Evolutionary conservation across 306 rosid genomes (phyloP), one percentile per base, ranked within the genome.

Genomic region (Medicago arabica): DNA sequence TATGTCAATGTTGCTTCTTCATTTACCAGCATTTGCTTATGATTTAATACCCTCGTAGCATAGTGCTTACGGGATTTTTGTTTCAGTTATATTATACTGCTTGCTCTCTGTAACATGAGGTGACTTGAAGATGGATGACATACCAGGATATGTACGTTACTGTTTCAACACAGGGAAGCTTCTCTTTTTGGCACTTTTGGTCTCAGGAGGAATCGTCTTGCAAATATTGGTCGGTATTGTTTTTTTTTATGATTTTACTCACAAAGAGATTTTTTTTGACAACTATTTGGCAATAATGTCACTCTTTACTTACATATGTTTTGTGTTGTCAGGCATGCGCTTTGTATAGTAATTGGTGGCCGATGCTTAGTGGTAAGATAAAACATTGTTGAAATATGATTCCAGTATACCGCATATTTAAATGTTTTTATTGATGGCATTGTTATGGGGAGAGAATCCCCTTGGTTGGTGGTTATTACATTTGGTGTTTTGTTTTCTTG

Each of bases 291-390:
- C 36, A 25, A 43, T n/a, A 43, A 18, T 28, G 8, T 68, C 31
- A 23, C n/a, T n/a, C n/a, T n/a, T n/a, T 36, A 71, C 78, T 80
- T 67, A 65, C 53, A 34, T 82, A 17, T 67, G 60, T 75, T 44
- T 87, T 57, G 17, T 75, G 62, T 81, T 78, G 64, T 55, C 96
- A 94, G 98, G 98, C 98, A 66, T 94, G 98, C 76, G 97, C 96
- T 62, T 78, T 94, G 88, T 92, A 88, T 85, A 69, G 82, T 82
- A 94, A 94, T 74, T 94, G 98, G 98, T 94, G 98, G 98, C 97
- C 98, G n/a, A 90, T 94, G 98, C 88, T 94, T 60, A 86, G 87
- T 72, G 92, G 98, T 94, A 76, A 70, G 87, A 74, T 62, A 66
- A 69, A 64, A 17, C 81, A 31, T 44, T 16, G 2, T 11, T 69